Evolutionary conservation across 805 yeast genomes (phyloP).

Genomic region (Wickerhamiella slavikovae): DNA sequence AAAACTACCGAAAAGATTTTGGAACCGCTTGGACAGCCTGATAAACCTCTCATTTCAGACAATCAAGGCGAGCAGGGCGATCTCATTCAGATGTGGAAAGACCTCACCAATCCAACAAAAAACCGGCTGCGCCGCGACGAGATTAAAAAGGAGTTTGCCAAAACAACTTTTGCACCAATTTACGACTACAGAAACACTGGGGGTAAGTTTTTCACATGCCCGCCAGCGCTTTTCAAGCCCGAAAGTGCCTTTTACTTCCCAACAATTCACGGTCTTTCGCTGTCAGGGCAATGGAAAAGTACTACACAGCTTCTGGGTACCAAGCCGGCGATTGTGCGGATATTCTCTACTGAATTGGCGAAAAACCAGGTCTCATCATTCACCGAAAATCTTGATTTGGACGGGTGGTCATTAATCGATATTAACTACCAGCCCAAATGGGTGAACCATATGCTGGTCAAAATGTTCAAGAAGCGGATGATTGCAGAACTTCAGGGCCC

Average conservation of each 20-base stretch:
- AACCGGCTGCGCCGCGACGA: conserved; percentile 28
- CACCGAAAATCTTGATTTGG: conserved; percentile 27
- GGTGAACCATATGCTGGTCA: conserved; percentile 44
- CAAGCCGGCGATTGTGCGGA: conserved; percentile 41
- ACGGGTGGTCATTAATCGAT: conserved; percentile 49
- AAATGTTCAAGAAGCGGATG: conserved; percentile 27
- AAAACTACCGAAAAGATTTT: conserved; percentile 13
- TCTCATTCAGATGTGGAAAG: conserved; percentile 22
- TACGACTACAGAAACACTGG: conserved; percentile 47
- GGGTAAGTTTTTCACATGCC: conserved; percentile 73
- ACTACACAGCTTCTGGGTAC: conserved; percentile 24
- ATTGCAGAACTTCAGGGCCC: conserved; percentile 28
- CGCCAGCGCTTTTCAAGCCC: conserved; percentile 52
- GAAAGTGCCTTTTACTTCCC: conserved; percentile 70
- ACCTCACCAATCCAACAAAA: conserved; percentile 29
- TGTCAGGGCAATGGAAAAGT: conserved; percentile 18
- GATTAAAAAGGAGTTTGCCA: conserved; percentile 40
- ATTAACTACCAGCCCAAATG: conserved; percentile 55
- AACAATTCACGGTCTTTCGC: conserved; percentile 39
- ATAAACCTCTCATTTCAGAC: conserved; percentile 22
- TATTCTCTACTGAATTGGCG: conserved; percentile 51
- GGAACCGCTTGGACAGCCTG: conserved; percentile 28
- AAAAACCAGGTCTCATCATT: conserved; percentile 42
- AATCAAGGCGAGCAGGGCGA: conserved; percentile 24
- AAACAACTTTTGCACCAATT: conserved; percentile 47